These are phyloP conservation scores for Dendryphion nanum DNA, from an alignment of 2,329 filamentous ascomycete genomes.

Conservation along the genomic window DNA sequence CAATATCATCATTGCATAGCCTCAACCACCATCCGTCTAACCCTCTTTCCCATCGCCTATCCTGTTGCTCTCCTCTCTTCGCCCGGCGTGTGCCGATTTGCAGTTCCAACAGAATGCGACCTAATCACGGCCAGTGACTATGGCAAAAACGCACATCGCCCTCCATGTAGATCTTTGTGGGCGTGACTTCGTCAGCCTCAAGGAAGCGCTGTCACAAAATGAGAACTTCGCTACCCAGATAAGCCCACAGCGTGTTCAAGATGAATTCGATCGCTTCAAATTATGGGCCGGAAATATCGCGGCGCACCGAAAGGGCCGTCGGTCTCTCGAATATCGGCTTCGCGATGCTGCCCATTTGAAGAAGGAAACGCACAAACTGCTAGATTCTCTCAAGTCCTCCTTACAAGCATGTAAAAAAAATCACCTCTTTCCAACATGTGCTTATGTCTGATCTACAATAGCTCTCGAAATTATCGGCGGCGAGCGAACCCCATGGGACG, in stretches of 20 bases:
- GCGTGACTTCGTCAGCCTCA: conserved; percentile 12
- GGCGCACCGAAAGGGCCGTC: conserved; percentile 28
- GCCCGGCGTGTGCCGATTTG: too few species aligned
- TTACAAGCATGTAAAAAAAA: conserved; percentile 17
- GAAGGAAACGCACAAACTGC: conserved; percentile 13
- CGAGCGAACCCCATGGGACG: conserved; percentile 19
- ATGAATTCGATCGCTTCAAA: conserved; percentile 30
- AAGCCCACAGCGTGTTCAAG: conserved; percentile 8
- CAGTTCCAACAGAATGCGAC: too few species aligned
- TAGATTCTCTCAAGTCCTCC: conserved; percentile 17
- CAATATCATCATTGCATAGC: too few species aligned
- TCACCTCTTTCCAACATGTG: neutral
- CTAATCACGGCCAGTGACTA: too few species aligned
- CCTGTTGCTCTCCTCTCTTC: too few species aligned
- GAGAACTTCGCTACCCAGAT: conserved; percentile 12
- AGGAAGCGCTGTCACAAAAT: conserved; percentile 5
- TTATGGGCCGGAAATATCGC: conserved; percentile 37
- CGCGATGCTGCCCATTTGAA: conserved; percentile 30
- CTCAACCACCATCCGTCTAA: too few species aligned
- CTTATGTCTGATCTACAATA: neutral
- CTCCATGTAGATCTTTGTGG: conserved; percentile 6
- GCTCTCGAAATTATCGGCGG: conserved; percentile 13
- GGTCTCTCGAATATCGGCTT: conserved; percentile 33
- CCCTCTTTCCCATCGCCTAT: too few species aligned
- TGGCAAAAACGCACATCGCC: neutral